These are phyloP conservation scores for Litchi chinensis DNA, from an alignment of 345 rosid genomes.

Conservation along the genomic window DNA sequence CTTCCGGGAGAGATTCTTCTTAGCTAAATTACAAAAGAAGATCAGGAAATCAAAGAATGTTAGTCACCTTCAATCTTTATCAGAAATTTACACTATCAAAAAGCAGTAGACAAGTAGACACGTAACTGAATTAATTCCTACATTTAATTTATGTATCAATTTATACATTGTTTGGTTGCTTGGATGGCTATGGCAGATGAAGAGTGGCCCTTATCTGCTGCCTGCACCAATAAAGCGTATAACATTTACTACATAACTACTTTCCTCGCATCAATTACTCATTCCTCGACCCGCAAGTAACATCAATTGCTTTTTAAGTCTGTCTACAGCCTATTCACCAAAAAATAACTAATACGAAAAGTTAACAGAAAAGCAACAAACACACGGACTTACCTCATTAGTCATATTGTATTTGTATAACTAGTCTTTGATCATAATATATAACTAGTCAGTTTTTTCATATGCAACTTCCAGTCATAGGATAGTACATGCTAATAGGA, in stretches of 20 bases:
- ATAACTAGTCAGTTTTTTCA: neutral
- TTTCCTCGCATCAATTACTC: neutral
- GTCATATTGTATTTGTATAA: too few species aligned
- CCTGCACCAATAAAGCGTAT: neutral
- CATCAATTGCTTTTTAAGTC: neutral
- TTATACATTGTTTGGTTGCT: neutral
- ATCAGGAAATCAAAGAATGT: neutral
- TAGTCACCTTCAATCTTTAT: too few species aligned
- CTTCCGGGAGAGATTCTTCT: neutral
- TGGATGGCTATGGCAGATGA: neutral
- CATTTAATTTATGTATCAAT: neutral
- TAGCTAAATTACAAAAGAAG: neutral
- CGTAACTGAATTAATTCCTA: too few species aligned
- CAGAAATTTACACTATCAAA: too few species aligned
- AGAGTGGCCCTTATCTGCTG: neutral
- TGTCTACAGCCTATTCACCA: neutral
- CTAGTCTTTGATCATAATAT: too few species aligned
- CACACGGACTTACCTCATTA: neutral
- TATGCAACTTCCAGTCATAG: neutral
- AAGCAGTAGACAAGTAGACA: too few species aligned
- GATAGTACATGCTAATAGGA: neutral
- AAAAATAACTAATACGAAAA: neutral
- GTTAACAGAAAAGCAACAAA: neutral
- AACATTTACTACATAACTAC: neutral
- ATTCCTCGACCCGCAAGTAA: neutral